phyloP scores from a whole-genome alignment of 345 rosid genomes.

The Excoecaria agallocha region DNA sequence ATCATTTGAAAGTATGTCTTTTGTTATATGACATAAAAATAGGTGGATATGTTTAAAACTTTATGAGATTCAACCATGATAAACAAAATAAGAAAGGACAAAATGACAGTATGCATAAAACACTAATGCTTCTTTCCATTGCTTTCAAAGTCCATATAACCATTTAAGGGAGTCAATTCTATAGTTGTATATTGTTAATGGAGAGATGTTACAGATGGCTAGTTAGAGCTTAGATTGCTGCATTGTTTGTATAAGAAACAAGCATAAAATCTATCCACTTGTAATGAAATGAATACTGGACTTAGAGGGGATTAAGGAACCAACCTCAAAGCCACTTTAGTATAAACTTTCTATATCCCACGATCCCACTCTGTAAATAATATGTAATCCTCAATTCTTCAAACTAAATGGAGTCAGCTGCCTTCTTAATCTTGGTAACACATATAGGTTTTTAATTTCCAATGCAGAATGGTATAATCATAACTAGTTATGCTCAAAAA shows the following conservation, averaged over 20 bases:
- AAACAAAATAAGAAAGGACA: not conserved
- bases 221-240: not conserved
- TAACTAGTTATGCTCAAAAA: not conserved
- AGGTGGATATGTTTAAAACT: not conserved
- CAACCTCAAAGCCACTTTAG: not conserved
- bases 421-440: not conserved
- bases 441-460: not conserved
- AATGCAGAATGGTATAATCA: not conserved
- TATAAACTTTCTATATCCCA: constrained; percentile 1
- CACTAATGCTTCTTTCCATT: not conserved
- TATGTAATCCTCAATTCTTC: not conserved
- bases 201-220: too few relatives aligned
- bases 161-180: too few relatives aligned
- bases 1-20: too few relatives aligned
- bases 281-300: not conserved
- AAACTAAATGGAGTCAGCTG: not conserved
- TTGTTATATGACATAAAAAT: not conserved
- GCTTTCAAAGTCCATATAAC: too few relatives aligned
- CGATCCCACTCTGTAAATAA: not conserved
- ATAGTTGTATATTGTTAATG: too few relatives aligned
- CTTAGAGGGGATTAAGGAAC: not conserved
- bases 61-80: not conserved
- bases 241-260: not conserved
- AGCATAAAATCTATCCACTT: not conserved
- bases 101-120: not conserved